Conservation (phyloP, 495 filamentous ascomycete species). For the Cercophora samala region DNA sequence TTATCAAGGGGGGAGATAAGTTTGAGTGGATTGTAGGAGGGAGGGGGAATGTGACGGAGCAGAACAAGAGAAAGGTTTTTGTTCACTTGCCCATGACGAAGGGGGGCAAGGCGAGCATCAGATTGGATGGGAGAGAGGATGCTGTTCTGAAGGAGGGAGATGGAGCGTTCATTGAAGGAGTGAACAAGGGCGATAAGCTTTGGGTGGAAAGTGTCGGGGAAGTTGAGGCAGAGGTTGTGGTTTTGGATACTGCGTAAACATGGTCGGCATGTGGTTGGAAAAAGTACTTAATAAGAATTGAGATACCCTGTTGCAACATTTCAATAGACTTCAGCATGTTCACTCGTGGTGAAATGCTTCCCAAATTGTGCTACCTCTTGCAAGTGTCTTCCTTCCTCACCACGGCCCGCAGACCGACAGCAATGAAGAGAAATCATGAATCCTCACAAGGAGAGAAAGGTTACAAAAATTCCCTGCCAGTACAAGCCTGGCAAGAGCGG, state of each 20-base stretch:
- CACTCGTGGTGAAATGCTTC: no score
- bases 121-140: slow-evolving; percentile 60
- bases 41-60: slow-evolving; percentile 47
- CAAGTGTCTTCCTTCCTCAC: slow-evolving; percentile 25
- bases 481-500: slow-evolving; percentile 36
- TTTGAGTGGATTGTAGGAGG: slow-evolving; percentile 64
- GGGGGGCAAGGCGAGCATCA: slow-evolving; percentile 62
- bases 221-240: slow-evolving; percentile 63
- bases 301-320: background rate
- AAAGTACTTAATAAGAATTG: background rate
- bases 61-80: slow-evolving; percentile 64
- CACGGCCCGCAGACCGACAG: slow-evolving; percentile 27
- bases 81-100: slow-evolving; percentile 74
- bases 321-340: background rate
- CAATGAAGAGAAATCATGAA: slow-evolving; percentile 27
- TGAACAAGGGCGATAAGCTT: slow-evolving; percentile 57
- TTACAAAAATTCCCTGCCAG: slow-evolving; percentile 37
- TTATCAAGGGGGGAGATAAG: slow-evolving; percentile 52
- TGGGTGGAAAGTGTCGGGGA: slow-evolving; percentile 62
- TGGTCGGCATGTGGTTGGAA: background rate
- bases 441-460: slow-evolving; percentile 27
- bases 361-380: no score
- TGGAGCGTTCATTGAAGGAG: slow-evolving; percentile 62
- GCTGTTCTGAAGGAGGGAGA: slow-evolving; percentile 66
- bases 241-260: slow-evolving; percentile 53